Percentiles rank a stretch among this genome's conserved stretches.
These are phyloP conservation scores for Nannochloropsis oceanica DNA, from an alignment of 108 stramenopile species.

Conservation along the genomic window DNA sequence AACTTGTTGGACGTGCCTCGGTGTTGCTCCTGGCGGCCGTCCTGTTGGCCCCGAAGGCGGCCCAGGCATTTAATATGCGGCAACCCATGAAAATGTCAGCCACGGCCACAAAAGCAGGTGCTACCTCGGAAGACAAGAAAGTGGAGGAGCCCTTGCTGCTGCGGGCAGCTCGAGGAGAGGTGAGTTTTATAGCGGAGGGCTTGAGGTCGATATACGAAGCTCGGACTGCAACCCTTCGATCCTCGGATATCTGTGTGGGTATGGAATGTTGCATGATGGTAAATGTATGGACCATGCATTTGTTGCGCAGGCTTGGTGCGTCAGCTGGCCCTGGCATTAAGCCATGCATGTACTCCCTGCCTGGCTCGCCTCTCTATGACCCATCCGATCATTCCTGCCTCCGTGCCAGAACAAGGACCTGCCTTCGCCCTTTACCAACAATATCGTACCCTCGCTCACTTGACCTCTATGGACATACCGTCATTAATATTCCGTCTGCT, in stretches of 20 bases:
- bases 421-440: too few relatives aligned
- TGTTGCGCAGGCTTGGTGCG: background rate
- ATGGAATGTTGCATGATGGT: background rate
- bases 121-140: background rate
- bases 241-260: background rate
- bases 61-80: background rate
- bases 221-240: background rate
- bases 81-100: background rate
- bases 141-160: conserved; percentile 11
- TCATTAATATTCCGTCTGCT: too few relatives aligned
- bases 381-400: too few relatives aligned
- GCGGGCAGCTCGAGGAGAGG: conserved; percentile 16
- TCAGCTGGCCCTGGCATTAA: background rate
- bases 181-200: background rate
- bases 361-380: background rate
- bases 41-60: background rate
- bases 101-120: background rate
- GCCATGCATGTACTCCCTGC: too few relatives aligned
- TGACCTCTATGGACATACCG: too few relatives aligned
- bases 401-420: too few relatives aligned
- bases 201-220: background rate
- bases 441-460: too few relatives aligned
- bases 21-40: background rate
- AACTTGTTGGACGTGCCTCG: background rate
- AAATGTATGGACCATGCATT: background rate